Percentiles rank a stretch among this genome's conserved stretches.
Conservation (phyloP, 352 stramenopile genomes). For the Phytophthora aleatoria region DNA sequence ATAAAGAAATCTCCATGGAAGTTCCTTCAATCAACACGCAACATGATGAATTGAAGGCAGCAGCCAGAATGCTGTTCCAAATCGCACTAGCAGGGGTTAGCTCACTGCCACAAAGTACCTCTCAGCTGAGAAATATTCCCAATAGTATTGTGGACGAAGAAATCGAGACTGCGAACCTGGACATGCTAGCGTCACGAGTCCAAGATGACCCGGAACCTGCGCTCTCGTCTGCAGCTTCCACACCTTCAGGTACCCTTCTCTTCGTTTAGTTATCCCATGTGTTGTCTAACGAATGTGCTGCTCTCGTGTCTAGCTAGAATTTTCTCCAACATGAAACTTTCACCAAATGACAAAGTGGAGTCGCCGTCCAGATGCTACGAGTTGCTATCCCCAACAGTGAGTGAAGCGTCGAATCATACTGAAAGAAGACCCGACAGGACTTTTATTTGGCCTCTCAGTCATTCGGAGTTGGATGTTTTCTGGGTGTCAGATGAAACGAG, state of each 20-base stretch:
- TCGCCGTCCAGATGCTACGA: constrained; percentile 6
- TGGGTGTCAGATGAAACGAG: constrained; percentile 24
- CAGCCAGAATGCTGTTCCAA: constrained; percentile 40
- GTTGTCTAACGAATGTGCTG: constrained; percentile 8
- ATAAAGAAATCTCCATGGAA: not conserved
- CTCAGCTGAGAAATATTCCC: not conserved
- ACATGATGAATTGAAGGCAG: constrained; percentile 32
- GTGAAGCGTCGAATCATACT: constrained; percentile 8
- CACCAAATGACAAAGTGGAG: constrained; percentile 15
- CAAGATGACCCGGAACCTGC: constrained; percentile 16
- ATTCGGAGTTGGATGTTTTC: constrained; percentile 25
- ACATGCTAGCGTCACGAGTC: constrained; percentile 1
- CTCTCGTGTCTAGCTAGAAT: constrained; percentile 24
- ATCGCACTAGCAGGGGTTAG: constrained; percentile 46
- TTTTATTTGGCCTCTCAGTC: constrained; percentile 28
- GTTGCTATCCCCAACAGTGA: constrained; percentile 10
- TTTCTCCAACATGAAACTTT: constrained; percentile 17
- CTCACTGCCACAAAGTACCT: constrained; percentile 3
- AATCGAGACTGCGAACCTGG: not conserved
- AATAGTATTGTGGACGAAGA: constrained; percentile 1
- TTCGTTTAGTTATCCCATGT: not conserved
- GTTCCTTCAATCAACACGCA: constrained; percentile 7
- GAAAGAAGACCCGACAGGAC: constrained; percentile 20
- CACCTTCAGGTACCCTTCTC: constrained; percentile 15
- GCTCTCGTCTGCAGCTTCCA: constrained; percentile 13